Evolutionary conservation across 441 rosid genomes (phyloP), one percentile per base, ranked within the genome.

Genomic region (Populus hybrid): DNA sequence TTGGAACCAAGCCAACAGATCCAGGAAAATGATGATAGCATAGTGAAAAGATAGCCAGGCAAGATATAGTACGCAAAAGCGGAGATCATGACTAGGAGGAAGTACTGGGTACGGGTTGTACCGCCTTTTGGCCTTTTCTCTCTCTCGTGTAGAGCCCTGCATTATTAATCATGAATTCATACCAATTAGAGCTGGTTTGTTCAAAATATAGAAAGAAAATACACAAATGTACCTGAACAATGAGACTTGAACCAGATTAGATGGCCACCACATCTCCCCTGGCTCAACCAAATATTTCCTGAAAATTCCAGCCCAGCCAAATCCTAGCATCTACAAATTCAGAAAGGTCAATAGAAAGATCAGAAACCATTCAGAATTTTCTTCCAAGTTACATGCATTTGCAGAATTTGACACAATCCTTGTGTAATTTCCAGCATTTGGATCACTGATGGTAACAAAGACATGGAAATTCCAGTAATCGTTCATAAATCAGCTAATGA

Each of bases 211-310:
- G 61, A 54, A 5, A 16, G n/a, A 1, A 9, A 71, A 72, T 14
- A 73, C 61, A 54, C 61, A 3, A 38, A 14, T 50, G 32, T 81
- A 93, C 98, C 95, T 87, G 85, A 94, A 94, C 79, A 94, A 81
- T 8, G 97, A 94, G 83, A 94, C 98, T 71, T 90, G 94, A 70
- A 94, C 94, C 50, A 94, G 84, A 83, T 88, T 90, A 76, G 72
- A 63, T 0, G 98, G 97, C 98, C 97, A 92, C 98, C 98, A 94
- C 95, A 94, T 92, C 63, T 90, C 97, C 50, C 87, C 93, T 4
- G 98, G 95, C 86, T 94, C 96, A 10, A 94, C 93, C 2, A 94
- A 87, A 75, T 89, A 91, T 81, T 85, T 85, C 73, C 96, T 72
- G 87, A 90, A 94, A 18, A 92, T 76, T 70, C 97, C 97, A 8